Percentiles rank a stretch among this genome's conserved stretches.
Evolutionary conservation across 306 rosid species (phyloP).

Genomic region (Trifolium dubium): DNA sequence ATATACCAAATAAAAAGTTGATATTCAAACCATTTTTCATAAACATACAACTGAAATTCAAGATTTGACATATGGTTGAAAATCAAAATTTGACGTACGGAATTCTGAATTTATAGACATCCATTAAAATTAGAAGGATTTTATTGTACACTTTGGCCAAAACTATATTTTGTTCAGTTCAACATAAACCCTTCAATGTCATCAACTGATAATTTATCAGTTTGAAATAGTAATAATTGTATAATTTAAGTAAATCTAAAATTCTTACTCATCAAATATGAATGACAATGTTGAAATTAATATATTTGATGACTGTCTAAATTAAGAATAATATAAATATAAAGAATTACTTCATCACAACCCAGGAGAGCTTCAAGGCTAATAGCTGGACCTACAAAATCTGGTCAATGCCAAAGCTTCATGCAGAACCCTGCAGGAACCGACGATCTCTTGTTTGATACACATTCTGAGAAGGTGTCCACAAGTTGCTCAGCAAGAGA

Average conservation of each 20-base stretch:
- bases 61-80: not conserved
- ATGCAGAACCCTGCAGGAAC: slow-evolving; percentile 83
- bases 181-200: slow-evolving; percentile 30
- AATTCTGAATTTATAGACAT: not conserved
- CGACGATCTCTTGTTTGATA: slow-evolving; percentile 73
- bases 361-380: slow-evolving; percentile 38
- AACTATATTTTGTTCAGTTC: not conserved
- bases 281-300: slow-evolving; percentile 57
- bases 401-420: slow-evolving; percentile 88
- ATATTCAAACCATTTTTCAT: not conserved
- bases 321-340: slow-evolving; percentile 56
- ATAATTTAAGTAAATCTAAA: slow-evolving; percentile 43
- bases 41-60: not conserved
- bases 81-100: not conserved
- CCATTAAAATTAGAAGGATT: not conserved
- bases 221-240: slow-evolving; percentile 30
- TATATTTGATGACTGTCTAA: slow-evolving; percentile 47
- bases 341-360: slow-evolving; percentile 58
- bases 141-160: not conserved
- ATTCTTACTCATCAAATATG: slow-evolving; percentile 51
- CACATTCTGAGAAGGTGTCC: slow-evolving; percentile 84
- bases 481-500: slow-evolving; percentile 94
- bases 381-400: slow-evolving; percentile 39
- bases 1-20: slow-evolving; percentile 1
- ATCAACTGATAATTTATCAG: slow-evolving; percentile 27